Evolutionary conservation across 2,329 filamentous ascomycete species (phyloP).

Genomic region (Pseudocercospora eumusae): DNA sequence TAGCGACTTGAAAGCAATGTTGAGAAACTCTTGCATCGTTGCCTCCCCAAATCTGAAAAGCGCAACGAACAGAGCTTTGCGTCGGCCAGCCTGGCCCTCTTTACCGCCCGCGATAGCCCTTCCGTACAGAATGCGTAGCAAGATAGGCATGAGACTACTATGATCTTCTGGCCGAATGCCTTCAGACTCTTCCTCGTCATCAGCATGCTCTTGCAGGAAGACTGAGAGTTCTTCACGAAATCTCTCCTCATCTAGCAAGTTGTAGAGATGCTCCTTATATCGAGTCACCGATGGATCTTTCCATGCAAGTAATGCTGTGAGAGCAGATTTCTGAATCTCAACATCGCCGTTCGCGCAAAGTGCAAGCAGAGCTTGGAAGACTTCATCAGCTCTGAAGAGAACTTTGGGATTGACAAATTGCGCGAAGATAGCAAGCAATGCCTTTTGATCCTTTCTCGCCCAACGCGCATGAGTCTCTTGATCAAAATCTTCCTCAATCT

Average conservation of each 20-base stretch:
- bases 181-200: slow-evolving; percentile 57
- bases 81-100: slow-evolving; percentile 76
- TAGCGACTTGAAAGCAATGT: slow-evolving; percentile 59
- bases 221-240: slow-evolving; percentile 94
- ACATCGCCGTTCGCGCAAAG: slow-evolving; percentile 85
- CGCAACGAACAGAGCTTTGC: slow-evolving; percentile 72
- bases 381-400: slow-evolving; percentile 73
- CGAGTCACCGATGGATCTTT: slow-evolving; percentile 73
- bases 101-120: slow-evolving; percentile 79
- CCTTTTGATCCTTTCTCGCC: slow-evolving; percentile 79
- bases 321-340: slow-evolving; percentile 80
- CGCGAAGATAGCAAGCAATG: slow-evolving; percentile 76
- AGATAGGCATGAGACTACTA: slow-evolving; percentile 73
- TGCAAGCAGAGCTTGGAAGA: slow-evolving; percentile 71
- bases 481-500: slow-evolving; percentile 33
- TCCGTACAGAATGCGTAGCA: slow-evolving; percentile 86
- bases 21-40: slow-evolving; percentile 78
- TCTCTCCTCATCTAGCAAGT: slow-evolving; percentile 82
- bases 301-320: slow-evolving; percentile 87
- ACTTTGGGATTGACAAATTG: slow-evolving; percentile 85
- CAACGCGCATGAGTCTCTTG: slow-evolving; percentile 48
- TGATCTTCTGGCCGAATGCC: slow-evolving; percentile 74
- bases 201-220: slow-evolving; percentile 57
- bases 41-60: slow-evolving; percentile 73
- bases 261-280: slow-evolving; percentile 83